Conservation (phyloP, 371 early-diverging fungal genomes). For the Rhizomucor miehei region DNA sequence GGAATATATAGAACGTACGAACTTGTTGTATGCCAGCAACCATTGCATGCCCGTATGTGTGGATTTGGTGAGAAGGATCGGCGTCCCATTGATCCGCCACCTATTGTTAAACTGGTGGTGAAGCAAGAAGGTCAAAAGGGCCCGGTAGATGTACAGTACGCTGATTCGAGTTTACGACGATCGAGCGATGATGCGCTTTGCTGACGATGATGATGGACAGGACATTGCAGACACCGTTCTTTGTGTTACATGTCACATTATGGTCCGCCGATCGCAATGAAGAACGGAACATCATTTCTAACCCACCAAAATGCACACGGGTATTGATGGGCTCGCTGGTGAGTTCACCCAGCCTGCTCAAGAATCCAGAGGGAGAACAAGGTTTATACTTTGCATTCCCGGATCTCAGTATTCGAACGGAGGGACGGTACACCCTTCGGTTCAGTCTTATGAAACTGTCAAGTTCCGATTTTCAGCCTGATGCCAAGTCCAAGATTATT, state of each 20-base stretch:
- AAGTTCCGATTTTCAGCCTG: slow-evolving; percentile 48
- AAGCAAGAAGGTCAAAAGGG: slow-evolving; percentile 42
- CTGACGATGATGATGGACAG: slow-evolving; percentile 13
- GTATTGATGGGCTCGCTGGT: slow-evolving; percentile 80
- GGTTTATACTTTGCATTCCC: slow-evolving; percentile 93
- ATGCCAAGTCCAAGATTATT: slow-evolving; percentile 56
- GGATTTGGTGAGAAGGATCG: slow-evolving; percentile 83
- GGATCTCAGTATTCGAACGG: slow-evolving; percentile 84
- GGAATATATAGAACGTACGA: slow-evolving; percentile 24
- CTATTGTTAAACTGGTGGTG: slow-evolving; percentile 60
- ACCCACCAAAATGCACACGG: slow-evolving; percentile 63
- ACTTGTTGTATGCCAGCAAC: slow-evolving; percentile 68
- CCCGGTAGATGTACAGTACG: slow-evolving; percentile 49
- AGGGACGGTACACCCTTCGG: slow-evolving; percentile 81
- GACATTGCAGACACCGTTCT: slow-evolving; percentile 58
- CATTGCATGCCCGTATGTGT: slow-evolving; percentile 80
- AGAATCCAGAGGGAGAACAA: slow-evolving; percentile 68
- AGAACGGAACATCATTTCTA: slow-evolving; percentile 54
- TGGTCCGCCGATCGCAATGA: slow-evolving; percentile 69
- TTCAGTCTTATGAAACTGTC: slow-evolving; percentile 59
- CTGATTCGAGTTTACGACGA: neutral
- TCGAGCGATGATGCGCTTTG: too few species aligned
- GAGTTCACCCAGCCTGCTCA: slow-evolving; percentile 74
- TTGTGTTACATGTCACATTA: slow-evolving; percentile 73
- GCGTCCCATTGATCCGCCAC: slow-evolving; percentile 69